Evolutionary conservation across 371 early-diverging fungal genomes (phyloP).

Genomic region (Furculomyces boomerangus): DNA sequence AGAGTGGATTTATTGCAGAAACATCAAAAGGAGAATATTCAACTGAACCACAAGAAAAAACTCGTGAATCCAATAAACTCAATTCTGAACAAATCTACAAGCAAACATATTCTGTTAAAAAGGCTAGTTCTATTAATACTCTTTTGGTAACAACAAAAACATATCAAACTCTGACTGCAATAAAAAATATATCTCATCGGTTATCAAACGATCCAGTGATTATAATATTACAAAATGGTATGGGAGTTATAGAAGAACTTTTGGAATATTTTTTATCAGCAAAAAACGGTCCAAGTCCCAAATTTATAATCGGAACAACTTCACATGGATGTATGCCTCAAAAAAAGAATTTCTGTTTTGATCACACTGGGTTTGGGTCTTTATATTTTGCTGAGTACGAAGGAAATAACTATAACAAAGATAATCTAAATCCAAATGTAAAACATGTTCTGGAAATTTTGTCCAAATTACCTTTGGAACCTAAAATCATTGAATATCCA

Average conservation of each 20-base stretch:
- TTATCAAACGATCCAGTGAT: slow-evolving; percentile 25
- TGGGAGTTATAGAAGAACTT: slow-evolving; percentile 38
- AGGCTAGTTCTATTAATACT: slow-evolving; percentile 10
- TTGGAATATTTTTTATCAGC: slow-evolving; percentile 7
- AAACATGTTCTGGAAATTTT: slow-evolving; percentile 10
- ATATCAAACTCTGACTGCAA: slow-evolving; percentile 27
- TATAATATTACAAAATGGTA: slow-evolving; percentile 39
- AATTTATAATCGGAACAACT: slow-evolving; percentile 28
- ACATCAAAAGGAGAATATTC: no score
- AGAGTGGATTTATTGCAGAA: no score
- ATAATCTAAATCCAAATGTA: slow-evolving; percentile 4
- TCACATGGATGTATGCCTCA: slow-evolving; percentile 34
- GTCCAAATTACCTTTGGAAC: slow-evolving; percentile 14
- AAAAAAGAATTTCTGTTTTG: slow-evolving; percentile 23
- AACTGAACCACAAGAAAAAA: no score
- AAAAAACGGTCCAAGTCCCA: neutral
- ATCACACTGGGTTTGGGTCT: slow-evolving; percentile 28
- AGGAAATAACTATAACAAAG: slow-evolving; percentile 7
- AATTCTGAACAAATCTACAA: no score
- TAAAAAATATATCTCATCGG: slow-evolving; percentile 18
- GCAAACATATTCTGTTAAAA: no score
- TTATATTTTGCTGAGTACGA: slow-evolving; percentile 20
- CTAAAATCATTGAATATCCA: slow-evolving; percentile 17
- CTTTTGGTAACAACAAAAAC: slow-evolving; percentile 27
- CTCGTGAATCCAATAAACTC: no score